phyloP scores from a whole-genome alignment of 225 moss, liverwort and hornwort genomes.

The Physcomitrium patens region DNA sequence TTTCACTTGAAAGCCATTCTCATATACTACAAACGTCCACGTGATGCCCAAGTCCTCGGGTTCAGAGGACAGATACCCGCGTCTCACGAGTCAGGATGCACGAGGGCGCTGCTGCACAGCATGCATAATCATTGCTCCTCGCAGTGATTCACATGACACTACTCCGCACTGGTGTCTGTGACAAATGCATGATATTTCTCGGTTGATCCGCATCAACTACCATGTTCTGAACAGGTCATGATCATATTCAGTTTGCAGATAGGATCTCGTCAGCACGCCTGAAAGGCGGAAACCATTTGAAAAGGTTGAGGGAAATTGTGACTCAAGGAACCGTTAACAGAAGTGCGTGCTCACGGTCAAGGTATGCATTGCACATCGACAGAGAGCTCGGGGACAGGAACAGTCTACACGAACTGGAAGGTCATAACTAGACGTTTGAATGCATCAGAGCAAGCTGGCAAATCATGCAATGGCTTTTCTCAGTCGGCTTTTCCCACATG shows the following conservation, averaged over 20 bases:
- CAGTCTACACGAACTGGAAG: no score
- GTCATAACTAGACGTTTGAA: no score
- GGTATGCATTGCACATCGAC: no score
- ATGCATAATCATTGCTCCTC: slow-evolving; percentile 22
- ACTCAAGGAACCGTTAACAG: no score
- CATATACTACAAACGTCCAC: slow-evolving; percentile 1
- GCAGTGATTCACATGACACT: slow-evolving; percentile 28
- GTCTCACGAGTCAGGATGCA: slow-evolving; percentile 23
- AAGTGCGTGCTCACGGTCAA: no score
- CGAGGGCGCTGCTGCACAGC: slow-evolving; percentile 21
- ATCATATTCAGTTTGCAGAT: not conserved
- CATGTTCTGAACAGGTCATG: not conserved
- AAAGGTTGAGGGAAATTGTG: no score
- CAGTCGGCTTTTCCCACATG: no score
- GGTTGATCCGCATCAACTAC: not conserved
- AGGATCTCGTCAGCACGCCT: no score
- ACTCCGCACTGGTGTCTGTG: not conserved
- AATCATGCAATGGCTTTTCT: no score
- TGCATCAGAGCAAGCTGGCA: no score
- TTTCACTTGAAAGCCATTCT: not conserved
- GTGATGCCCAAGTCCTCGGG: not conserved
- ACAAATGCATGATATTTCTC: not conserved
- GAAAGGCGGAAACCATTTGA: no score
- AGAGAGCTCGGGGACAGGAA: no score
- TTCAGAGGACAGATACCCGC: slow-evolving; percentile 14